phyloP scores from a whole-genome alignment of 2,329 filamentous ascomycete genomes.

The Clonostachys byssicola region DNA sequence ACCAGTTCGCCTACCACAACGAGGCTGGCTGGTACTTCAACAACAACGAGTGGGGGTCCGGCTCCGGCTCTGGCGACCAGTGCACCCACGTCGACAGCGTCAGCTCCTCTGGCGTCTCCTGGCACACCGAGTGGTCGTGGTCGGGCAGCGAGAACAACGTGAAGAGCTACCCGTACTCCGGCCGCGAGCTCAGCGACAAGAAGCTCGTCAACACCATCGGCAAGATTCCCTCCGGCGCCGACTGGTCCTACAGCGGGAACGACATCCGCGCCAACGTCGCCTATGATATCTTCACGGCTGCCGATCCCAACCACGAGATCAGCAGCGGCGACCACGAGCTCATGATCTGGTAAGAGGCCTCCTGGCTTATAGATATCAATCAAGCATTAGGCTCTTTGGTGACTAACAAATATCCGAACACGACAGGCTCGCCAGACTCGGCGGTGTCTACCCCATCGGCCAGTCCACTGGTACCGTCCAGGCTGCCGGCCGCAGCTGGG shows the following conservation, averaged over 20 bases:
- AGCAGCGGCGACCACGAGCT: constrained; percentile 48
- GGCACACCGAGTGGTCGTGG: constrained; percentile 35
- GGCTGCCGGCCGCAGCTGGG: constrained; percentile 47
- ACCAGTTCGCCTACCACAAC: constrained; percentile 13
- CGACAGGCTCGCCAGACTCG: constrained; percentile 11
- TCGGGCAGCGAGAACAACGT: constrained; percentile 27
- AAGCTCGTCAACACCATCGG: constrained; percentile 21
- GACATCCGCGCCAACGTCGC: constrained; percentile 47
- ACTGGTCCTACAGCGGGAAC: constrained; percentile 22
- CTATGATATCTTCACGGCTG: constrained; percentile 54
- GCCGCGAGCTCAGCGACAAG: constrained; percentile 10
- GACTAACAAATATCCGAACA: neutral
- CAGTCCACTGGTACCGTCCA: constrained; percentile 45
- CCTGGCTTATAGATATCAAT: neutral
- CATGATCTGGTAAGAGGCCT: constrained; percentile 48
- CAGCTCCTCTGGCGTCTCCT: constrained; percentile 23
- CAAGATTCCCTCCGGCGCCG: constrained; percentile 23
- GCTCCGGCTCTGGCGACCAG: constrained; percentile 24
- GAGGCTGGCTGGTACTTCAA: constrained; percentile 18
- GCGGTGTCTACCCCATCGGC: constrained; percentile 11
- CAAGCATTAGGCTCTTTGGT: neutral
- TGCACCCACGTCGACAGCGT: constrained; percentile 31
- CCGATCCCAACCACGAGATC: constrained; percentile 27
- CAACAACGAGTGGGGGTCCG: constrained; percentile 34
- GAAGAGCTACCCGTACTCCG: constrained; percentile 31